phyloP scores from a whole-genome alignment of 805 yeast genomes.

The Kodamaea hsintzibuensis region DNA sequence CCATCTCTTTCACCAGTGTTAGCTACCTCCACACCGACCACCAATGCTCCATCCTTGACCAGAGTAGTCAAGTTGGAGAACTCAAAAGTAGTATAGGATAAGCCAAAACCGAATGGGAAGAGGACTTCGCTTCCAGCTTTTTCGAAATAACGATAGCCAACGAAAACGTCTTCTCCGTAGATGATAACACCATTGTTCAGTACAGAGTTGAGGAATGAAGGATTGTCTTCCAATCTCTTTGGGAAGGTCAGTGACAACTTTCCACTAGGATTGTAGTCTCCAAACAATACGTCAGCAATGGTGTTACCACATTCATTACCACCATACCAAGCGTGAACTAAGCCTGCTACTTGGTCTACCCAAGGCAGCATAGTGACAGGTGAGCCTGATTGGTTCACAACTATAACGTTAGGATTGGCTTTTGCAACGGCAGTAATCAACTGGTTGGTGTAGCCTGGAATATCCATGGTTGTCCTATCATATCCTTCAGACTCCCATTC shows the following conservation, averaged over 20 bases:
- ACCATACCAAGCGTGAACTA: constrained; percentile 57
- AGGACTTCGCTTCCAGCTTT: constrained; percentile 47
- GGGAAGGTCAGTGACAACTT: constrained; percentile 61
- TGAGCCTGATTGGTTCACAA: constrained; percentile 61
- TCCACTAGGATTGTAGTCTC: constrained; percentile 62
- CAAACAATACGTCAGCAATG: constrained; percentile 59
- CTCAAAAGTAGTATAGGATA: constrained; percentile 57
- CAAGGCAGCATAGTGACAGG: constrained; percentile 59
- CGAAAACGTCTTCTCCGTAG: constrained; percentile 67
- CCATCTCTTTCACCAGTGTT: constrained; percentile 54
- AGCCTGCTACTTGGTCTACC: constrained; percentile 39
- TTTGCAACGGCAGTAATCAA: constrained; percentile 45
- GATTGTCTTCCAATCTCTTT: constrained; percentile 50
- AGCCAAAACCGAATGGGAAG: constrained; percentile 64
- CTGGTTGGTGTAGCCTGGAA: constrained; percentile 50
- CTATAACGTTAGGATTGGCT: constrained; percentile 51
- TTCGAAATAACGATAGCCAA: constrained; percentile 65
- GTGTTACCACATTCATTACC: constrained; percentile 61
- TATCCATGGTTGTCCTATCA: constrained; percentile 51
- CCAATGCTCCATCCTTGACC: constrained; percentile 25
- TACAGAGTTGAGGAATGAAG: constrained; percentile 53
- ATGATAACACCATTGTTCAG: constrained; percentile 53
- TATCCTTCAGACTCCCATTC: constrained; percentile 65
- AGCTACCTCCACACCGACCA: constrained; percentile 40
- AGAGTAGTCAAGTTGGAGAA: constrained; percentile 37